These are phyloP conservation scores for Eutrema yunnanense DNA, from an alignment of 345 rosid species.

Conservation along the genomic window DNA sequence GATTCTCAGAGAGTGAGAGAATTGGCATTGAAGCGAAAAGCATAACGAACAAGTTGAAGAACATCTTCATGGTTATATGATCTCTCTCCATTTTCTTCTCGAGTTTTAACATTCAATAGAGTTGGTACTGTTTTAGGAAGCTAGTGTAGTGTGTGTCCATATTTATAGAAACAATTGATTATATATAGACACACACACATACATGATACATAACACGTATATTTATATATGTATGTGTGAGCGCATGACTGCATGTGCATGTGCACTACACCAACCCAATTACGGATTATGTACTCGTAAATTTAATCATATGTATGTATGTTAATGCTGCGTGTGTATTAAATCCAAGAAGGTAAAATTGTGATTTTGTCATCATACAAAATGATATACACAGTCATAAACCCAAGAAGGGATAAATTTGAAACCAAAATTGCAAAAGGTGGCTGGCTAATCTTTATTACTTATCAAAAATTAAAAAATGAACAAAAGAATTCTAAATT, in stretches of 20 bases:
- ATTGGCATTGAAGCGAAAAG: conserved; percentile 5
- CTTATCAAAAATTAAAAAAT: background rate
- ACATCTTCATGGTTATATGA: conserved; percentile 16
- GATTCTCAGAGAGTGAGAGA: conserved; percentile 23
- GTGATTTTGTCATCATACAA: background rate
- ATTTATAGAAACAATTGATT: conserved; percentile 23
- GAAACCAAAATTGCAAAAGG: background rate
- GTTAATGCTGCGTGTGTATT: background rate
- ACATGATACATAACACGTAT: background rate
- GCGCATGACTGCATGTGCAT: conserved; percentile 24
- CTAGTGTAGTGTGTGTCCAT: conserved; percentile 17
- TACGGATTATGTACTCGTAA: conserved; percentile 8
- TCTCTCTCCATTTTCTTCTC: background rate
- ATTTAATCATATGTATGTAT: background rate
- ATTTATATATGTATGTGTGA: background rate
- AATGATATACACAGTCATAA: background rate
- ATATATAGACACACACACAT: background rate
- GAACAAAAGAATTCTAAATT: background rate
- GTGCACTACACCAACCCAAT: conserved; percentile 26
- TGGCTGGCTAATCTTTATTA: background rate
- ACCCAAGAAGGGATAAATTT: background rate
- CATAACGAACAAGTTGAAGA: conserved; percentile 14
- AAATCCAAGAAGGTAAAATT: background rate
- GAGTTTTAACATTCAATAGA: conserved; percentile 12
- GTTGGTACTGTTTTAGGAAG: conserved; percentile 18